Evolutionary conservation across 2,329 filamentous ascomycete genomes (phyloP).

Genomic region (Trichoderma cornu-damae): DNA sequence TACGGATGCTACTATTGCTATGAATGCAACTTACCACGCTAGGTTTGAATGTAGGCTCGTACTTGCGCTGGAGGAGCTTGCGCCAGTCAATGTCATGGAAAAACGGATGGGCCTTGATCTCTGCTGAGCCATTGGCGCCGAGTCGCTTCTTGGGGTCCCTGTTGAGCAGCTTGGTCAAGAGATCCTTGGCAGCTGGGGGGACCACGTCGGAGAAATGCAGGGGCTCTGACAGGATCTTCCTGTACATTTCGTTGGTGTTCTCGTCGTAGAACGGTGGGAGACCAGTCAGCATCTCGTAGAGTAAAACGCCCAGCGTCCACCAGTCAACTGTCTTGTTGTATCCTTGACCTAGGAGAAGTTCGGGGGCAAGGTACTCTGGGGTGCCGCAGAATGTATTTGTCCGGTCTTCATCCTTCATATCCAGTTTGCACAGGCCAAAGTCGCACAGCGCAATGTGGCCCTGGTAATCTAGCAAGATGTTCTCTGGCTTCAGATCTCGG

Average conservation of each 20-base stretch:
- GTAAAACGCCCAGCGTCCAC: slow-evolving; percentile 95
- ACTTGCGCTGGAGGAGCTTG: slow-evolving; percentile 94
- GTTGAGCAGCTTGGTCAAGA: slow-evolving; percentile 84
- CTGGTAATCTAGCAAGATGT: slow-evolving; percentile 95
- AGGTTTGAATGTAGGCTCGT: slow-evolving; percentile 96
- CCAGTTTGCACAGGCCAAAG: slow-evolving; percentile 95
- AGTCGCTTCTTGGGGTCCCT: slow-evolving; percentile 85
- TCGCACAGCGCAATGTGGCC: slow-evolving; percentile 97
- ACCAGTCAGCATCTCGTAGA: slow-evolving; percentile 98
- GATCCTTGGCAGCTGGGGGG: slow-evolving; percentile 85
- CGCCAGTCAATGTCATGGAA: slow-evolving; percentile 99
- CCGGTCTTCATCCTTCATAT: slow-evolving; percentile 98
- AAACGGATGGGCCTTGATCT: slow-evolving; percentile 98
- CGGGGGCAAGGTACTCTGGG: slow-evolving; percentile 92
- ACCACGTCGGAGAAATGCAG: slow-evolving; percentile 95
- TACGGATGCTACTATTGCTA: too few species aligned
- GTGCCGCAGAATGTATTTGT: slow-evolving; percentile 99
- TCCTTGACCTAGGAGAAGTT: slow-evolving; percentile 85
- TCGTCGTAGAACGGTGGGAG: slow-evolving; percentile 97
- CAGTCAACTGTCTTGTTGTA: slow-evolving; percentile 99
- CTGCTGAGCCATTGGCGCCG: slow-evolving; percentile 86
- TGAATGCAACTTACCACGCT: slow-evolving; percentile 68
- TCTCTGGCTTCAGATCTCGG: slow-evolving; percentile 69
- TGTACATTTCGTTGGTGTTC: slow-evolving; percentile 99
- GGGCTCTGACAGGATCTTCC: slow-evolving; percentile 95